Percentiles rank a stretch among this genome's conserved stretches.
Conservation (phyloP, 2,329 filamentous ascomycete genomes). For the Tolypocladium album region DNA sequence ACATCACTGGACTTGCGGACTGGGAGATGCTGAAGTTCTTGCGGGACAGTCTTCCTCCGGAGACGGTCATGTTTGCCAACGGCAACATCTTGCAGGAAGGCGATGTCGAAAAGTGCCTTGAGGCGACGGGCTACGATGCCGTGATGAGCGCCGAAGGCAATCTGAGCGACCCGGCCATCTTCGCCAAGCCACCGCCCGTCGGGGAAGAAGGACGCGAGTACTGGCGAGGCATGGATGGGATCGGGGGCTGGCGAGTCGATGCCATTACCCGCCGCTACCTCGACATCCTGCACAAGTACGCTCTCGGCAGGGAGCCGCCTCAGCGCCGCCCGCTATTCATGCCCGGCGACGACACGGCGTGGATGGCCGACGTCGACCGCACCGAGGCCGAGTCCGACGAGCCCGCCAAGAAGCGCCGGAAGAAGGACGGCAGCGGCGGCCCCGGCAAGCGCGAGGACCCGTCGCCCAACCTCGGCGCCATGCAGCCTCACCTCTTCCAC, state of each 20-base stretch:
- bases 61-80: constrained; percentile 94
- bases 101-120: constrained; percentile 69
- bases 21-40: constrained; percentile 80
- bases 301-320: constrained; percentile 56
- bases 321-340: constrained; percentile 62
- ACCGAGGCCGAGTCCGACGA: constrained; percentile 27
- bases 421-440: constrained; percentile 23
- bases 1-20: constrained; percentile 86
- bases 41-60: constrained; percentile 68
- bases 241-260: constrained; percentile 80
- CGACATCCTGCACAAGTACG: constrained; percentile 77
- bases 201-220: constrained; percentile 68
- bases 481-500: constrained; percentile 91
- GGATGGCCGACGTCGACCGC: constrained; percentile 26
- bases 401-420: constrained; percentile 42
- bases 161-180: constrained; percentile 82
- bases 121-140: constrained; percentile 77
- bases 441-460: constrained; percentile 24
- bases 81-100: constrained; percentile 78
- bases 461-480: constrained; percentile 57
- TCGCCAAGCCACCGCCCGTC: constrained; percentile 53
- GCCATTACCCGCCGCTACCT: constrained; percentile 80
- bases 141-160: constrained; percentile 97
- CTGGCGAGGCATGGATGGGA: constrained; percentile 71
- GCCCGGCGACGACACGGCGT: constrained; percentile 41